Base-by-base conservation (phyloP, 2,329 filamentous ascomycete species). In the Didymella keratinophila region DNA sequence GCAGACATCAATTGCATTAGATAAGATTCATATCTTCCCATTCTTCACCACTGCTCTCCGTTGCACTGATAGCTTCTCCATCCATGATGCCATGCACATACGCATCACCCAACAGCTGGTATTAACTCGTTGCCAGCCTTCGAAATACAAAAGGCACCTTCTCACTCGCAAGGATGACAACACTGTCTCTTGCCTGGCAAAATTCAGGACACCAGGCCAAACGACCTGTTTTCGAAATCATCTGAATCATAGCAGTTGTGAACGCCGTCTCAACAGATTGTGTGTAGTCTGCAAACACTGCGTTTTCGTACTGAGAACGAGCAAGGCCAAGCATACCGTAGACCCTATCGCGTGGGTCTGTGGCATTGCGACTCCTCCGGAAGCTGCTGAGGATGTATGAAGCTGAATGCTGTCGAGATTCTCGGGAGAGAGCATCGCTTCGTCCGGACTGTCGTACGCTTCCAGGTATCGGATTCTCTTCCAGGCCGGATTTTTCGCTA, bases 41-140 rank as follows among this genome's bases (percentile, higher is more conserved):
- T 5, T 1, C 36, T 11, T n/a, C 11, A n/a, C n/a, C 16, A 36
- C 32, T n/a, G 14, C 5, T 36, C 32, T n/a, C 16, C 16, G 18
- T 2, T 18, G 7, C 32, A n/a, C 14, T 43, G 10, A 54, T 18
- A 14, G 37, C 44, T 30, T 55, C 52, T 5, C 52, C 45, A 30
- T 36, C 36, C 37, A 55, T 37, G 4, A 55, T 37, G 1, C 44
- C 44, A 23, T 48, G 20, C 16, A 54, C 51, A 41, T 25, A 25
- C 3, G 43, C 42, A 18, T 54, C 51, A 16, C 51, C 51, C 4
- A 25, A 25, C 7, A 25, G 23, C 23, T 25, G 23, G 23, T 25
- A 25, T 3, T 25, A 4, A 25, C 23, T 7, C 23, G 23, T 25
- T 4, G 3, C 23, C 23, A 25, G 23, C 7, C 7, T 4, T 0